Evolutionary conservation across 2,329 filamentous ascomycete genomes (phyloP).

Genomic region (Nothopassalora personata): DNA sequence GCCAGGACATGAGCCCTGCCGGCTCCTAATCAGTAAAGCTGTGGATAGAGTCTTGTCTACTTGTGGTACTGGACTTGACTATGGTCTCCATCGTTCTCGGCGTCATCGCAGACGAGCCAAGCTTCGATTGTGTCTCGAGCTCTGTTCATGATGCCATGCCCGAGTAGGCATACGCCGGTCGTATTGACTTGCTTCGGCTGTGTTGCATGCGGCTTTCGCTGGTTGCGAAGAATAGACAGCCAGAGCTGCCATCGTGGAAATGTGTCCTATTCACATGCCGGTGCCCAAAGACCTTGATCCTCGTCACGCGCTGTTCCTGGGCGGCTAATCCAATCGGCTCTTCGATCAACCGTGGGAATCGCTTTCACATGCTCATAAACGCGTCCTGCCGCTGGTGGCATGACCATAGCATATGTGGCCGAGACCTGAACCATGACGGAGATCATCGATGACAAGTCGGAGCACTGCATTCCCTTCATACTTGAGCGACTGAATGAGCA

Average conservation of each 20-base stretch:
- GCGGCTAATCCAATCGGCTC: neutral
- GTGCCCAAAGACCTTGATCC: neutral
- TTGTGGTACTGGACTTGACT: neutral
- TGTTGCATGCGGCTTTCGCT: neutral
- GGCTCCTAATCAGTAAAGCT: neutral
- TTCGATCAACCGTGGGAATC: neutral
- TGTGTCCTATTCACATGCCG: neutral
- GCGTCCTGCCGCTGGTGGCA: neutral
- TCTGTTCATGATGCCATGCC: neutral
- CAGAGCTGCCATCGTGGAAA: neutral
- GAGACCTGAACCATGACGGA: slow-evolving; percentile 36
- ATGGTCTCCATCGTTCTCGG: neutral
- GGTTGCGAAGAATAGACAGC: neutral
- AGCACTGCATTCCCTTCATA: slow-evolving; percentile 73
- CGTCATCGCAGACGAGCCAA: neutral
- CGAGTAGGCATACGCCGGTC: neutral
- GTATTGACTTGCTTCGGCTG: neutral
- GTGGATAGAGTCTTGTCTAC: neutral
- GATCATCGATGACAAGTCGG: slow-evolving; percentile 71
- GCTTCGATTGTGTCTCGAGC: neutral
- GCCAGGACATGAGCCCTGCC: neutral
- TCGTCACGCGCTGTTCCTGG: neutral
- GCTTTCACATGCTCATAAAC: slow-evolving; percentile 19
- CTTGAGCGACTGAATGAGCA: slow-evolving; percentile 54
- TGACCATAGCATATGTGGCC: neutral